These are phyloP conservation scores for Wickerhamomyces bovis DNA, from an alignment of 805 yeast species.

Conservation along the genomic window DNA sequence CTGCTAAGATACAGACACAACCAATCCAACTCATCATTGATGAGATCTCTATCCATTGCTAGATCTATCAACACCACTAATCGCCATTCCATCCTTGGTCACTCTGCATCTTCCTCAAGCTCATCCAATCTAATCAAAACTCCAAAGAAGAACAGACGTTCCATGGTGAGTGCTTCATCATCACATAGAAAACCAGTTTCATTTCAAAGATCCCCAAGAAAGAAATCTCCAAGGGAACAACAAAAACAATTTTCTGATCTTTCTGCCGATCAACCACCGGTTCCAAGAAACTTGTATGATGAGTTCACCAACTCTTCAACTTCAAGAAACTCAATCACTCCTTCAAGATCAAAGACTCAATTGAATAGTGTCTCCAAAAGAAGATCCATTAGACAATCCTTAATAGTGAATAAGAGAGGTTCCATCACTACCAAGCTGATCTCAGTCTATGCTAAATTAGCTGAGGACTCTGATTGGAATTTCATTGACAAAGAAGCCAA, in stretches of 20 bases:
- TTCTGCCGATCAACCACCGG: slow-evolving; percentile 17
- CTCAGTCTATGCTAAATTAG: slow-evolving; percentile 66
- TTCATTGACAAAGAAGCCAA: slow-evolving; percentile 66
- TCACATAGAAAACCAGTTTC: slow-evolving; percentile 46
- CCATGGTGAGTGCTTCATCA: slow-evolving; percentile 39
- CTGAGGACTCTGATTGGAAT: slow-evolving; percentile 58
- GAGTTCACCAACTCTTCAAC: slow-evolving; percentile 7
- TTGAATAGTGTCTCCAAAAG: slow-evolving; percentile 13
- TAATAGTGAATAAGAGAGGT: slow-evolving; percentile 48
- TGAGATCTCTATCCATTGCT: slow-evolving; percentile 26
- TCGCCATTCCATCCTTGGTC: slow-evolving; percentile 1
- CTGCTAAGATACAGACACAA: slow-evolving; percentile 71
- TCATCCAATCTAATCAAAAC: slow-evolving; percentile 9
- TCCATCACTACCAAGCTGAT: slow-evolving; percentile 67
- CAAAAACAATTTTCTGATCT: slow-evolving; percentile 10
- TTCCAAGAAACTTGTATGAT: slow-evolving; percentile 19
- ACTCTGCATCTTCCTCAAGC: slow-evolving; percentile 9
- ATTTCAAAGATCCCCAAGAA: slow-evolving; percentile 27
- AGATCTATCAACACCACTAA: slow-evolving; percentile 21
- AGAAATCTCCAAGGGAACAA: slow-evolving; percentile 20
- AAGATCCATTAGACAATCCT: slow-evolving; percentile 31
- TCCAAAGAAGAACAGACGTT: slow-evolving; percentile 35
- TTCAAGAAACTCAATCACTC: slow-evolving; percentile 2
- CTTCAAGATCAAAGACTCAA: slow-evolving; percentile 3
- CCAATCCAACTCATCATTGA: slow-evolving; percentile 34